These are phyloP conservation scores for Diutina sp. DNA, from an alignment of 1,139 yeast genomes.

Conservation along the genomic window DNA sequence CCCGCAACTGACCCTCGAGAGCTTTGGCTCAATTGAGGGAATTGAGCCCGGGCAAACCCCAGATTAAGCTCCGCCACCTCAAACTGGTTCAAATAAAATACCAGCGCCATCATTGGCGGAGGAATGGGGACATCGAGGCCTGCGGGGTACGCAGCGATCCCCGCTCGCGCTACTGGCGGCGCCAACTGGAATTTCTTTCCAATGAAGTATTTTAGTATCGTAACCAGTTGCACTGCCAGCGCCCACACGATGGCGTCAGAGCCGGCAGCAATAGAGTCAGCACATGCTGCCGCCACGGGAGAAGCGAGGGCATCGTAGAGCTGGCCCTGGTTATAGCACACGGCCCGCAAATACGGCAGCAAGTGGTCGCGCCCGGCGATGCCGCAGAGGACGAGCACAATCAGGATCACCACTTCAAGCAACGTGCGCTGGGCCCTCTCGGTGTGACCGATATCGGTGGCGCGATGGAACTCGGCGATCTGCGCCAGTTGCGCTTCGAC, in stretches of 20 bases:
- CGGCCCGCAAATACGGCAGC: not conserved
- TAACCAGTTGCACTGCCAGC: conserved; percentile 6
- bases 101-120: conserved; percentile 5
- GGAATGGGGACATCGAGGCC: not conserved
- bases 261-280: not conserved
- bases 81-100: conserved; percentile 8
- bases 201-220: conserved; percentile 19
- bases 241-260: not conserved
- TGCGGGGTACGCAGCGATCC: not conserved
- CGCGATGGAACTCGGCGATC: not conserved
- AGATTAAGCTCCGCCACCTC: conserved; percentile 10
- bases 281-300: not conserved
- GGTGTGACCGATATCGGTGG: not conserved
- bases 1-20: conserved; percentile 3
- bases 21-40: conserved; percentile 9
- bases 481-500: not conserved
- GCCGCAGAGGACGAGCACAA: not conserved
- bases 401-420: not conserved
- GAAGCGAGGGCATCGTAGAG: not conserved
- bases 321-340: not conserved
- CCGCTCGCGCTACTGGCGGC: not conserved
- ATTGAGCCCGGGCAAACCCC: conserved; percentile 14
- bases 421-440: not conserved
- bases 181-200: conserved; percentile 6
- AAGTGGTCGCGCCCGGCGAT: not conserved